Conservation (phyloP, 345 rosid genomes). For the Turnera subulata region DNA sequence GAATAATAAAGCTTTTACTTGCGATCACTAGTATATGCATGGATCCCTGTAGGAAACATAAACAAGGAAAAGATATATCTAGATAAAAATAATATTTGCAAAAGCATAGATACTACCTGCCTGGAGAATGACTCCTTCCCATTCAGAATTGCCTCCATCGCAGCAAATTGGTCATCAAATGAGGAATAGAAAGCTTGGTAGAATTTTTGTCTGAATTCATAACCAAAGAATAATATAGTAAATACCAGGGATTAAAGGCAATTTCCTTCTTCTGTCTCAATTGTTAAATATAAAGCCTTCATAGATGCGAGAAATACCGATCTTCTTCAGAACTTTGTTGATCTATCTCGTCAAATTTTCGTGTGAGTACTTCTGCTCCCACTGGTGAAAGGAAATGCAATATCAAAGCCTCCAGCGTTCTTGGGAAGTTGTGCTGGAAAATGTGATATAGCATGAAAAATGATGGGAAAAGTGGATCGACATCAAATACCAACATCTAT, state of each 20-base stretch:
- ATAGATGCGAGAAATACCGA: constrained; percentile 34
- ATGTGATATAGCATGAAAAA: constrained; percentile 11
- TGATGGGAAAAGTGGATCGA: neutral
- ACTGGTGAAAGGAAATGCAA: constrained; percentile 80
- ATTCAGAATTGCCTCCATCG: constrained; percentile 74
- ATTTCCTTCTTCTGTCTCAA: neutral
- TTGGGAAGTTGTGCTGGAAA: constrained; percentile 77
- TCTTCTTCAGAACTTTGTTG: constrained; percentile 54
- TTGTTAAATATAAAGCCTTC: neutral
- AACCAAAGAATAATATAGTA: constrained; percentile 12
- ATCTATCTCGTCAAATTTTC: constrained; percentile 79
- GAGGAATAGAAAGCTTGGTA: constrained; percentile 66
- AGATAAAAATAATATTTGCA: no score
- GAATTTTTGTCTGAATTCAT: constrained; percentile 63
- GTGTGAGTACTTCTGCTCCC: constrained; percentile 77
- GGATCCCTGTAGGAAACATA: no score
- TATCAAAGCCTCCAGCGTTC: constrained; percentile 79
- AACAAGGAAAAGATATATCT: no score
- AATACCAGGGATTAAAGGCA: constrained; percentile 8
- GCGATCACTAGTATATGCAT: no score
- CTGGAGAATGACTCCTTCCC: constrained; percentile 72
- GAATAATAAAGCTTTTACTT: no score
- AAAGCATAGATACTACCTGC: constrained; percentile 45
- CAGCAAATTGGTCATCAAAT: constrained; percentile 81
- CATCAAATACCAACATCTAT: neutral